Conservation (phyloP, 2,329 filamentous ascomycete species). For the Colletotrichum tofieldiae region DNA sequence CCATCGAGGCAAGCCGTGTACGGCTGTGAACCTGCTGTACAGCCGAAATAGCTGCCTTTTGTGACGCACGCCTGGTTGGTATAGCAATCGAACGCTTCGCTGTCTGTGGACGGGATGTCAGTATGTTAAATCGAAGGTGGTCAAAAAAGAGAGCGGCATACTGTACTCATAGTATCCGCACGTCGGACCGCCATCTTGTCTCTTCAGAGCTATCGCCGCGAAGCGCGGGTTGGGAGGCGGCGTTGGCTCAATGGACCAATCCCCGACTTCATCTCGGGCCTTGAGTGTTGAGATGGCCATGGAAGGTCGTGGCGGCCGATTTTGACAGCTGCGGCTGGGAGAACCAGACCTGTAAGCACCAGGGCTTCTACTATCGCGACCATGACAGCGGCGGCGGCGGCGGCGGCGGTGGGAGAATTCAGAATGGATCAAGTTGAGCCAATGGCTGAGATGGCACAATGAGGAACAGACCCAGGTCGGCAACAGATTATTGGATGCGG, state of each 20-base stretch:
- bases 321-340: neutral
- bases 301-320: neutral
- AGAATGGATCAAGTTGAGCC: no score
- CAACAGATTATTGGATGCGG: neutral
- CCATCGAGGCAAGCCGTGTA: conserved; percentile 17
- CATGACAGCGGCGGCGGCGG: neutral
- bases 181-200: neutral
- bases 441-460: neutral
- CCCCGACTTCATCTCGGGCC: neutral
- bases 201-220: conserved; percentile 10
- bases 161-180: conserved; percentile 21
- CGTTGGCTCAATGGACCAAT: neutral
- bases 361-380: neutral
- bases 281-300: neutral
- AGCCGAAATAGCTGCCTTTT: conserved; percentile 11
- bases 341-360: neutral
- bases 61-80: conserved; percentile 6
- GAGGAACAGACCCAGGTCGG: neutral
- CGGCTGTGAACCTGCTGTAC: conserved; percentile 9
- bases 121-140: neutral
- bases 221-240: neutral
- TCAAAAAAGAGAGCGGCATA: neutral
- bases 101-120: neutral
- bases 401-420: neutral
- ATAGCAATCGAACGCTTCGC: conserved; percentile 3